These are phyloP conservation scores for Epichloe hybrida DNA, from an alignment of 2,329 filamentous ascomycete genomes.

Conservation along the genomic window DNA sequence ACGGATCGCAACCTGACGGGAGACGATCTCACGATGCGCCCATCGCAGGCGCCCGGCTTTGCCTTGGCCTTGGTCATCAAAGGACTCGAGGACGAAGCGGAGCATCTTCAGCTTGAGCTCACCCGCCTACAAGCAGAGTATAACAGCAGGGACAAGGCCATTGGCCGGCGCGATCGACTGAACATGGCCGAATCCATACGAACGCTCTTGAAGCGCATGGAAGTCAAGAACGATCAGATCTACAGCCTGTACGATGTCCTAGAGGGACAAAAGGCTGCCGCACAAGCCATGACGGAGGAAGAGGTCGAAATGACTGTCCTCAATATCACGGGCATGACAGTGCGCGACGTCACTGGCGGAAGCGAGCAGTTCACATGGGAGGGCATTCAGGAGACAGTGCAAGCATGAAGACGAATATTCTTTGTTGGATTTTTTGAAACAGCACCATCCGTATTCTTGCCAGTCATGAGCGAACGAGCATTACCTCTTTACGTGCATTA, in stretches of 20 bases:
- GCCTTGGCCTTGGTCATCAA: slow-evolving; percentile 78
- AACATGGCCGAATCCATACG: slow-evolving; percentile 47
- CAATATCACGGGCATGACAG: slow-evolving; percentile 35
- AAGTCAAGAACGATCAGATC: slow-evolving; percentile 65
- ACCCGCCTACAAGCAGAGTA: slow-evolving; percentile 47
- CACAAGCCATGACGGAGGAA: slow-evolving; percentile 48
- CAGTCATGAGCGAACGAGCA: not conserved
- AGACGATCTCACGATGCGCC: slow-evolving; percentile 46
- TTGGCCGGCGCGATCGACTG: slow-evolving; percentile 52
- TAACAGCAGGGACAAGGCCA: slow-evolving; percentile 50
- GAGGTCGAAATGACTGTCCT: slow-evolving; percentile 51
- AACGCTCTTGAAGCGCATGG: slow-evolving; percentile 46
- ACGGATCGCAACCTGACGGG: slow-evolving; percentile 41
- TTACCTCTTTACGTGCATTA: not conserved
- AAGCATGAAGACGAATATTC: not conserved
- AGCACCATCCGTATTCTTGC: not conserved
- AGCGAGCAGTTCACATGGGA: slow-evolving; percentile 30
- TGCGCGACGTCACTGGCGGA: slow-evolving; percentile 24
- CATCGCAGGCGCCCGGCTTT: slow-evolving; percentile 53
- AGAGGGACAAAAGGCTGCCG: slow-evolving; percentile 56
- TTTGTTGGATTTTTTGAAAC: not conserved
- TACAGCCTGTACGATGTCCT: slow-evolving; percentile 75
- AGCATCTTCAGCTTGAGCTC: slow-evolving; percentile 61
- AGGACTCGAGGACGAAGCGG: slow-evolving; percentile 64
- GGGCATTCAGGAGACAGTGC: slow-evolving; percentile 20